Evolutionary conservation across 176 grass and related monocot genomes (phyloP).

Genomic region (Oryza glumipatula): DNA sequence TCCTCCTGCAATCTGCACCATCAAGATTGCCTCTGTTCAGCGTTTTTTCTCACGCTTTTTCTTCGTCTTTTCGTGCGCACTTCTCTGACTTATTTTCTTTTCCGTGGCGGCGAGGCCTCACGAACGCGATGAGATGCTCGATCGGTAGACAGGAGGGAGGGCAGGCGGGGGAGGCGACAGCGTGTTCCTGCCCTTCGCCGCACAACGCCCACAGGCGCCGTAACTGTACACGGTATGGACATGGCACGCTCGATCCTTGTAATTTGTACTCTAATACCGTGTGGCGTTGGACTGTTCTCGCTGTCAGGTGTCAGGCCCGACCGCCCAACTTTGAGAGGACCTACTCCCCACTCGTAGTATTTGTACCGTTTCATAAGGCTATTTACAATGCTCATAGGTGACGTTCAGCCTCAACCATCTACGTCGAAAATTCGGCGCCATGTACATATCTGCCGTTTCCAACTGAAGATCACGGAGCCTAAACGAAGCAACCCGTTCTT

Average conservation of each 20-base stretch:
- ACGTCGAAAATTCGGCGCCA: too few species aligned
- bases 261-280: background rate
- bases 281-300: background rate
- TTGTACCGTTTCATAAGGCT: too few species aligned
- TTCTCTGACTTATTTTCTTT: background rate
- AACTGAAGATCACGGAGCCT: too few species aligned
- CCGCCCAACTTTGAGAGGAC: background rate
- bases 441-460: too few species aligned
- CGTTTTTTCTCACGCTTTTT: background rate
- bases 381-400: too few species aligned
- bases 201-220: background rate
- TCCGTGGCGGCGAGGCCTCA: background rate
- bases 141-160: background rate
- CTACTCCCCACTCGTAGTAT: background rate
- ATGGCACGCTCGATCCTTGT: background rate
- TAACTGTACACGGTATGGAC: constrained; percentile 16
- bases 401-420: too few species aligned
- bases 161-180: background rate
- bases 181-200: constrained; percentile 35
- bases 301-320: background rate
- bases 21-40: background rate
- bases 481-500: too few species aligned
- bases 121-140: too few species aligned
- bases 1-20: constrained; percentile 14
- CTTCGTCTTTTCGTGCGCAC: background rate